A percentile compares a stretch with the other conserved stretches of the same genome.
Evolutionary conservation across 805 yeast genomes (phyloP).

Genomic region (Zygotorulaspora chibaensis): DNA sequence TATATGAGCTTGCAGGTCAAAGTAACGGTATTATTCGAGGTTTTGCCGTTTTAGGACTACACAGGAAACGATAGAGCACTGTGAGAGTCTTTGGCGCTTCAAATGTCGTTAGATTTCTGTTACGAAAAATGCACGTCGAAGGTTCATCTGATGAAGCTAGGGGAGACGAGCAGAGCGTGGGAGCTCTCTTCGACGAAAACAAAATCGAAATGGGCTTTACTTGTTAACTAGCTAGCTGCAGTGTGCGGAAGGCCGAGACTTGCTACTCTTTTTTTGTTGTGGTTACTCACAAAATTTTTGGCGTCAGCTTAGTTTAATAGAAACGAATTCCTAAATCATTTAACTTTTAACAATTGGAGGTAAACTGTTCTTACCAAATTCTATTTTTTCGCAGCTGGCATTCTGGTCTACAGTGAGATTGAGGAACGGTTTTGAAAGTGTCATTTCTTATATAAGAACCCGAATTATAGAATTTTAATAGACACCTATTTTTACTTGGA

Average conservation of each 20-base stretch:
- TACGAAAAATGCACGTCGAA: no score
- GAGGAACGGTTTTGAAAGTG: not conserved
- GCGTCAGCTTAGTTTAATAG: not conserved
- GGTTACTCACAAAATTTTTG: not conserved
- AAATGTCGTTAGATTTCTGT: no score
- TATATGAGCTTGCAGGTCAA: not conserved
- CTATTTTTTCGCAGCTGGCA: conserved; percentile 1
- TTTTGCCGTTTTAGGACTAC: conserved; percentile 11
- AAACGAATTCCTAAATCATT: not conserved
- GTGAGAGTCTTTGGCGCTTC: not conserved
- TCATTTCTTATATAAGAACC: conserved; percentile 9
- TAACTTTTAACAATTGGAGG: not conserved
- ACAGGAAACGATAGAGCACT: not conserved
- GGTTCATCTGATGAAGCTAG: no score
- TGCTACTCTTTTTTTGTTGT: not conserved
- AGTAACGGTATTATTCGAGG: conserved; percentile 1
- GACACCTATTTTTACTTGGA: not conserved
- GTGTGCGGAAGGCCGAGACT: no score
- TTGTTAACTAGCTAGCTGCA: no score
- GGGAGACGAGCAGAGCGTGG: no score
- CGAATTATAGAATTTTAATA: not conserved
- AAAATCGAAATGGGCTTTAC: no score
- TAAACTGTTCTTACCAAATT: not conserved
- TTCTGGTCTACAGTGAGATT: not conserved
- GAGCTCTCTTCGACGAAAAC: no score